These are phyloP conservation scores for Delphinella strobiligena DNA, from an alignment of 2,329 filamentous ascomycete species.

Conservation along the genomic window DNA sequence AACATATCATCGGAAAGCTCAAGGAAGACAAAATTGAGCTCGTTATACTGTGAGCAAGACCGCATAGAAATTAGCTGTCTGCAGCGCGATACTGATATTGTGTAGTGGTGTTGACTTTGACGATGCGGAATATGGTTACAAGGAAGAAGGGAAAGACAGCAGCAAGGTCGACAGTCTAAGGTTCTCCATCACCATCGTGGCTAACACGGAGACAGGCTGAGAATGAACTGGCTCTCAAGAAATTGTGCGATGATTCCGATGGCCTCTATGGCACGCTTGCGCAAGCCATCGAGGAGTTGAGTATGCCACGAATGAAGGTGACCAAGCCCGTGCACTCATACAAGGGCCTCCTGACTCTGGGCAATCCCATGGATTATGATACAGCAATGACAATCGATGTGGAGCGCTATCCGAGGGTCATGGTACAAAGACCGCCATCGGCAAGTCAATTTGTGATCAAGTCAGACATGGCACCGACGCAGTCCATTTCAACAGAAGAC, in stretches of 20 bases:
- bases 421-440: conserved; percentile 59
- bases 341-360: conserved; percentile 68
- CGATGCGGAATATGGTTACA: conserved; percentile 76
- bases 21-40: conserved; percentile 68
- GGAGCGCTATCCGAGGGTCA: conserved; percentile 81
- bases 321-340: conserved; percentile 68
- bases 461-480: conserved; percentile 33
- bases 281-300: conserved; percentile 70
- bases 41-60: conserved; percentile 54
- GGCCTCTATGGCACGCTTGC: conserved; percentile 74
- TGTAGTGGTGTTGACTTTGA: conserved; percentile 83
- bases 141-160: conserved; percentile 72
- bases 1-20: conserved; percentile 60
- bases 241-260: conserved; percentile 55
- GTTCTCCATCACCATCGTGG: too few species aligned
- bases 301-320: conserved; percentile 63
- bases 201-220: conserved; percentile 32
- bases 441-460: conserved; percentile 64
- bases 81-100: neutral
- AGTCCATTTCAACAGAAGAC: conserved; percentile 38
- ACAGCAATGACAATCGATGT: conserved; percentile 72
- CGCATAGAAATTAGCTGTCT: too few species aligned
- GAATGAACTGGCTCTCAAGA: conserved; percentile 60
- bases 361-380: conserved; percentile 60
- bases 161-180: too few species aligned